These are phyloP conservation scores for Ascochyta fabae DNA, from an alignment of 2,329 filamentous ascomycete genomes.

Conservation along the genomic window DNA sequence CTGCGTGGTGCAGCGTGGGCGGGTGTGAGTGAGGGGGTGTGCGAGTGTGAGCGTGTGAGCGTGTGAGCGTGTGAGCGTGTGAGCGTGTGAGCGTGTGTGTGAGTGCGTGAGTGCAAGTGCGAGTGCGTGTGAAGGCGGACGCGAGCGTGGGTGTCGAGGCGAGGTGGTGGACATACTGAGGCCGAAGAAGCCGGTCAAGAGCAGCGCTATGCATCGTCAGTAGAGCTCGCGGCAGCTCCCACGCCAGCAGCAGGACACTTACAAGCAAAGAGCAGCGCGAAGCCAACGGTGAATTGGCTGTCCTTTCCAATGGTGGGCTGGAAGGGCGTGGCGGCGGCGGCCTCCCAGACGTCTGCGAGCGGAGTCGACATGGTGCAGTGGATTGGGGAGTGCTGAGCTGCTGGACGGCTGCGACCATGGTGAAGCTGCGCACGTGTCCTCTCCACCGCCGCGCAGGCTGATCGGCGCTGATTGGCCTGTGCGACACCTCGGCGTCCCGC, in stretches of 20 bases:
- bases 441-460: constrained; percentile 17
- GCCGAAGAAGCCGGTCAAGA: constrained; percentile 80
- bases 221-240: constrained; percentile 3
- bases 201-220: constrained; percentile 59
- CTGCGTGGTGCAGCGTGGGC: too few species aligned
- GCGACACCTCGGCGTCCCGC: constrained; percentile 21
- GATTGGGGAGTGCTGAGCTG: constrained; percentile 10
- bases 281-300: constrained; percentile 82
- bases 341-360: constrained; percentile 86
- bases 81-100: too few species aligned
- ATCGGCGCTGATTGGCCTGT: constrained; percentile 26
- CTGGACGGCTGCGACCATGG: background rate
- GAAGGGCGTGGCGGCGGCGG: constrained; percentile 86
- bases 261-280: constrained; percentile 74
- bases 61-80: too few species aligned
- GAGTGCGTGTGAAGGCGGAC: background rate
- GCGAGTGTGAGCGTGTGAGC: too few species aligned
- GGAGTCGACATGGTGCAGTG: constrained; percentile 56
- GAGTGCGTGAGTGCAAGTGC: background rate
- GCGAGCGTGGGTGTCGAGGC: background rate
- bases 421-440: constrained; percentile 38
- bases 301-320: constrained; percentile 79
- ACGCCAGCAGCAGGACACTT: constrained; percentile 23
- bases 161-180: constrained; percentile 67
- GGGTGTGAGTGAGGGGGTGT: too few species aligned